Base-by-base conservation (phyloP, 2,329 filamentous ascomycete genomes). In the Magnaporthiopsis incrustans region DNA sequence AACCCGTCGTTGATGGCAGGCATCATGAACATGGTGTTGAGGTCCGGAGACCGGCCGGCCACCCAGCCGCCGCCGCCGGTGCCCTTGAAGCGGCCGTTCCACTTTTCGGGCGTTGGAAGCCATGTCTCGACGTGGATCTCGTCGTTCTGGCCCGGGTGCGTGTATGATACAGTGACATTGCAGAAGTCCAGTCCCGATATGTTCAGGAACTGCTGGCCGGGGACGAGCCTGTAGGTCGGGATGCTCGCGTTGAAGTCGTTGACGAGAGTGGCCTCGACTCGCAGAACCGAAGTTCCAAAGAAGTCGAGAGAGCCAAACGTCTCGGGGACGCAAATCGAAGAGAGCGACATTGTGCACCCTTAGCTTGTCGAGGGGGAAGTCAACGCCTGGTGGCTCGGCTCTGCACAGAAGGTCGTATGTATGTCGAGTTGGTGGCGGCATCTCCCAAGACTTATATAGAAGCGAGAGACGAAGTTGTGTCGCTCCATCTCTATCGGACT, bases 141-240 rank as follows among this genome's bases (percentile, higher is more conserved):
- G 64, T 77, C 75, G 59, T 69, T 69, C 65, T 71, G 69, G 27
- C 73, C 74, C 26, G 73, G 70, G 69, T 77, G 75, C 2, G 72
- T 75, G 68, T 77, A 76, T 53, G 71, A 69, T 30, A 78, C 68
- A 6, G 73, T 77, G 63, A 77, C 73, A 59, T 77, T 76, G 71
- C 76, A 78, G 69, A 73, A 72, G 38, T 44, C 64, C 62, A 44
- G 25, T 4, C 18, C 22, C 44, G 44, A 10, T 14, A 53, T 11
- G 44, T n/a, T 25, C 32, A 62, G 33, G 30, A 61, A 25, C 32
- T 60, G 38, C 25, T 22, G 25, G 3, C 25, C 15, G 12, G 63
- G 63, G 15, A 11, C 18, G 7, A 15, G 32, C 6, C 30, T 30
- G 50, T 11, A 27, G 27, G 59, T 57, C 18, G 30, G 22, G 14